Evolutionary conservation across 2,329 filamentous ascomycete genomes (phyloP).

Genomic region (Colletotrichum sp.): DNA sequence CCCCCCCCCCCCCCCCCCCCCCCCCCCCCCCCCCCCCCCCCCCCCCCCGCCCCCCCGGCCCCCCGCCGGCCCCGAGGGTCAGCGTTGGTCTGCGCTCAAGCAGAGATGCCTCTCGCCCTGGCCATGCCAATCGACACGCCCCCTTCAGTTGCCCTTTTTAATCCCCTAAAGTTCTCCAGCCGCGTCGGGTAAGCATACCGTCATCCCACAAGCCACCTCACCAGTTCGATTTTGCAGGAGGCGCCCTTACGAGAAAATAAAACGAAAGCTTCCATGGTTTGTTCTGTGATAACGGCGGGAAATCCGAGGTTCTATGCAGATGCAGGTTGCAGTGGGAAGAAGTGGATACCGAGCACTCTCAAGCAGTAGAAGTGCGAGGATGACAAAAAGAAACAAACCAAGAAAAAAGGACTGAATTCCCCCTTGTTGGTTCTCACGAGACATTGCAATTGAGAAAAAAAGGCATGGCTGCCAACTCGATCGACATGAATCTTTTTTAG

Average conservation of each 20-base stretch:
- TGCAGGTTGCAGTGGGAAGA: not conserved
- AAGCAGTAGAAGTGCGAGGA: not conserved
- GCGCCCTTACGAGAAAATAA: not conserved
- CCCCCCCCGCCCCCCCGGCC: no score
- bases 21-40: no score
- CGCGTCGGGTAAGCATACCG: not conserved
- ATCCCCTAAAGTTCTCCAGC: not conserved
- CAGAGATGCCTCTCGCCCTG: not conserved
- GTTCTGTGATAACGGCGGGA: not conserved
- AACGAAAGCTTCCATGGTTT: not conserved
- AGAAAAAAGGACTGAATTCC: not conserved
- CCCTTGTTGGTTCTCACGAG: not conserved
- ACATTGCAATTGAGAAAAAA: not conserved
- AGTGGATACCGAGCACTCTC: not conserved
- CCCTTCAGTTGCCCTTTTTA: not conserved
- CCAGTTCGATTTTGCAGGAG: not conserved
- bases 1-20: no score
- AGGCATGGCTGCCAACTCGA: not conserved
- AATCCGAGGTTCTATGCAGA: not conserved
- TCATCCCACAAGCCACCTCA: not conserved
- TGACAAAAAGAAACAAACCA: not conserved
- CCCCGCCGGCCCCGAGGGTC: no score
- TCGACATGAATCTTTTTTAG: not conserved
- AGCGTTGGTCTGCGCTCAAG: not conserved
- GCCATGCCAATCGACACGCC: conserved; percentile 13